Base-by-base conservation (phyloP, 1,284 basidiomycete species). In the Leccinum holopus region DNA sequence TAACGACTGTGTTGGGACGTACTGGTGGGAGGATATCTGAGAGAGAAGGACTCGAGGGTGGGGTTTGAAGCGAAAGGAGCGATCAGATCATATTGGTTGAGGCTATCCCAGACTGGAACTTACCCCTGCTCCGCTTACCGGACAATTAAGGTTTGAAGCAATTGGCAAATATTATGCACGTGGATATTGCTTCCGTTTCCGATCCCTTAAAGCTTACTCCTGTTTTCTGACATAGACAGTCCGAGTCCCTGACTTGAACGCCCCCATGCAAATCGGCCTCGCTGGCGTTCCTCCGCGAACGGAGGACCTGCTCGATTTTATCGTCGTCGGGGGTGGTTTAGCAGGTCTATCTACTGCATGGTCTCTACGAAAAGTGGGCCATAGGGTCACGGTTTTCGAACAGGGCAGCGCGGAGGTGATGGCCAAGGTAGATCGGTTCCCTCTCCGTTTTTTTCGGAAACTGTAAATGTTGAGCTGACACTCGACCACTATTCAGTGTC, bases 301-400 rank as follows among this genome's bases (percentile, higher is more conserved):
- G 4, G 65, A 66, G 61, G 78, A 66, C 67, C 68, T 59, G 25
- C 65, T 75, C 25, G 41, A 64, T 47, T 72, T 82, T 39, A 62
- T 77, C 37, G 66, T 82, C 51, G 76, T 82, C 3, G 81, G 81
- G 11, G 80, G 77, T 11, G 76, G 75, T 54, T 74, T 81, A 18
- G 66, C 68, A 63, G 82, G 82, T 8, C 72, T 82, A 44, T 76
- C 81, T 2, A 68, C 77, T 3, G 80, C 81, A 0, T 82, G 78
- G 67, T 70, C 79, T 4, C 71, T 83, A 18, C 75, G 73, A 44
- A 72, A 71, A 61, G 78, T 74, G 0, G 82, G 82, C 0, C 82
- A 83, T 66, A 65, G 72, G 41, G 81, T 82, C 32, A 69, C 73
- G 7, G 68, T 83, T 1, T 54, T 82, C 11, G 82, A 83, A 63